Base-by-base conservation (phyloP, 2,329 filamentous ascomycete genomes). In the Aureobasidium musti region DNA sequence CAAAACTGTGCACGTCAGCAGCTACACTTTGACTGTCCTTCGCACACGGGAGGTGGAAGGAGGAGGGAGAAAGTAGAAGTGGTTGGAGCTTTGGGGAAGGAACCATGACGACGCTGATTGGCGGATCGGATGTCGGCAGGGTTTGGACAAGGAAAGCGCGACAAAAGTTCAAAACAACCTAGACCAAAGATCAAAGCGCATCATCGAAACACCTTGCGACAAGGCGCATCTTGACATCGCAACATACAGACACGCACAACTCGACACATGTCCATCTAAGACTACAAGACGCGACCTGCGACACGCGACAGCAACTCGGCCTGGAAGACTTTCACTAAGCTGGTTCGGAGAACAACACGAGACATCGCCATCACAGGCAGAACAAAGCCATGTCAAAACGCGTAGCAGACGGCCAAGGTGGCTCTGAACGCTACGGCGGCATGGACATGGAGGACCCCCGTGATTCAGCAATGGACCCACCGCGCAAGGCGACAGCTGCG, bases 401-500 rank as follows among this genome's bases (percentile, higher is more conserved):
- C 45, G 59, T 66, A 19, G 65, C 65, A 57, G 68, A 69, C 37
- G 66, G 65, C 3, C 68, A 69, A 37, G 68, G 68, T 13, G 68
- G 68, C 4, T 47, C 57, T 5, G 67, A 68, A n/a, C 23, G 68
- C 43, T 68, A 68, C 60, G 67, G 67, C 28, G 64, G 65, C 3
- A 37, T 41, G 23, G 67, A 63, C 3, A 37, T 41, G 23, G 67
- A 63, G 17, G 67, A 65, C 4, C 21, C 39, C 17, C 43, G 63
- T 19, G 64, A 59, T 19, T 54, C 64, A 43, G 59, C 68, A 10
- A 66, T 59, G 57, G 68, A 69, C 52, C 50, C 66, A 6, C 68
- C 68, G 10, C 65, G 60, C 39, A 66, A 69, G 53, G 68, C 68
- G 5, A 69, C 68, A n/a, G 68, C 68, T 10, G 68, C 68, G 10